These are phyloP conservation scores for Truncatella angustata DNA, from an alignment of 2,329 filamentous ascomycete species.

Conservation along the genomic window DNA sequence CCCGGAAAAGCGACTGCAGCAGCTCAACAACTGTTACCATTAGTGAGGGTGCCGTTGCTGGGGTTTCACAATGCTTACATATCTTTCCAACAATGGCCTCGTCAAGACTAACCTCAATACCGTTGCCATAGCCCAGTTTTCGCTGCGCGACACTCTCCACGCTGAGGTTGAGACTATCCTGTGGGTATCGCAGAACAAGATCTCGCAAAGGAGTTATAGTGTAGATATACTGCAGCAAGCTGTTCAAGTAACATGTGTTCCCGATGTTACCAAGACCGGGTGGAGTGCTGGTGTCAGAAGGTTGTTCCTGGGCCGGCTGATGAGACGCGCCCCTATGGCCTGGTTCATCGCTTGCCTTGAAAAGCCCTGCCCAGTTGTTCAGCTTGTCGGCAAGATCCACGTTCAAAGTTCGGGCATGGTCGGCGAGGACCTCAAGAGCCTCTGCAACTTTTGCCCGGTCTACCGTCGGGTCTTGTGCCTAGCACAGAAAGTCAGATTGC, in stretches of 20 bases:
- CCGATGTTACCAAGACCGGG: slow-evolving; percentile 91
- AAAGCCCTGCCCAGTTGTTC: slow-evolving; percentile 21
- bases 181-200: slow-evolving; percentile 74
- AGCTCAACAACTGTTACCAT: slow-evolving; percentile 68
- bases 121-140: slow-evolving; percentile 62
- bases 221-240: slow-evolving; percentile 92
- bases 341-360: slow-evolving; percentile 12
- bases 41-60: too few relatives aligned
- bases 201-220: slow-evolving; percentile 80
- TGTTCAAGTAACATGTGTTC: slow-evolving; percentile 98
- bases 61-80: slow-evolving; percentile 55
- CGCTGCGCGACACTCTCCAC: slow-evolving; percentile 64
- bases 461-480: slow-evolving; percentile 9
- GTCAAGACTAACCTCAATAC: slow-evolving; percentile 35
- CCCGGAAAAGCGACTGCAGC: slow-evolving; percentile 66
- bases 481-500: not conserved
- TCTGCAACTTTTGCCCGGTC: slow-evolving; percentile 22
- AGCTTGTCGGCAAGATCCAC: slow-evolving; percentile 21
- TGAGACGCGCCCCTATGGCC: not conserved
- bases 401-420: slow-evolving; percentile 20
- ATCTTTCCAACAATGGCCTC: slow-evolving; percentile 67
- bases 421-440: slow-evolving; percentile 26
- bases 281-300: slow-evolving; percentile 57
- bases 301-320: not conserved
- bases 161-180: slow-evolving; percentile 65